Percentiles rank a stretch among this genome's conserved stretches.
These are phyloP conservation scores for Globisporangium splendens DNA, from an alignment of 352 stramenopile species.

Conservation along the genomic window DNA sequence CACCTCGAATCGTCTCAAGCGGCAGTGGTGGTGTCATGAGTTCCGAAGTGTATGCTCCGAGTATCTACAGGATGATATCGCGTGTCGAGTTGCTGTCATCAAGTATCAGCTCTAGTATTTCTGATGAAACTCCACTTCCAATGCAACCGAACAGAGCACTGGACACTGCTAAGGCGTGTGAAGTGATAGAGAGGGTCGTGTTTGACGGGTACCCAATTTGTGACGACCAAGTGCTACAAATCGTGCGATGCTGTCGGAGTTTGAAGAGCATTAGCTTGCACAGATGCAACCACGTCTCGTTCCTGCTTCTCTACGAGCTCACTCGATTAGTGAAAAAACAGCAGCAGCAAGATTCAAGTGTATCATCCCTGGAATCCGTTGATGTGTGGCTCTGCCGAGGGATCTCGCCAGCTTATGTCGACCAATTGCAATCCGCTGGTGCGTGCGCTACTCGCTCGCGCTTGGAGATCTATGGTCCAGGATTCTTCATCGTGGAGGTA, in stretches of 20 bases:
- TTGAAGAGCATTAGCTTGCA: slow-evolving; percentile 16
- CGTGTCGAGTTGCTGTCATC: slow-evolving; percentile 1
- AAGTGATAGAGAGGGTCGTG: slow-evolving; percentile 18
- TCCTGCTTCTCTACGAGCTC: slow-evolving; percentile 32
- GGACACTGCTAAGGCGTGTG: neutral
- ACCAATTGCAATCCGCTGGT: slow-evolving; percentile 12
- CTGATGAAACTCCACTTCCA: no score
- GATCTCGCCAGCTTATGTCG: slow-evolving; percentile 22
- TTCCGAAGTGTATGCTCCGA: neutral
- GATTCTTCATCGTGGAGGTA: slow-evolving; percentile 20
- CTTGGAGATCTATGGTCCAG: slow-evolving; percentile 19
- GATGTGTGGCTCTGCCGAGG: slow-evolving; percentile 33
- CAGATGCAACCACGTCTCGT: slow-evolving; percentile 24
- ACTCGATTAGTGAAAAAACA: slow-evolving; percentile 13
- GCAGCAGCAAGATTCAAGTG: neutral
- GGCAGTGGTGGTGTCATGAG: neutral
- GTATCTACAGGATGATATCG: neutral
- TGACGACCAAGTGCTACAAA: slow-evolving; percentile 21
- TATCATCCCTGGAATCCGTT: neutral
- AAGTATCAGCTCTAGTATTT: neutral
- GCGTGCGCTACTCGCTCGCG: slow-evolving; percentile 2
- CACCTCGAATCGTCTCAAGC: neutral
- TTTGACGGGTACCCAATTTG: slow-evolving; percentile 17
- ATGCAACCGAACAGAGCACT: no score
- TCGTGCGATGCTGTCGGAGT: slow-evolving; percentile 14